Evolutionary conservation across 2,329 filamentous ascomycete species (phyloP), one percentile per base, ranked within the genome.

Genomic region (Sarocladiaceae sp.): DNA sequence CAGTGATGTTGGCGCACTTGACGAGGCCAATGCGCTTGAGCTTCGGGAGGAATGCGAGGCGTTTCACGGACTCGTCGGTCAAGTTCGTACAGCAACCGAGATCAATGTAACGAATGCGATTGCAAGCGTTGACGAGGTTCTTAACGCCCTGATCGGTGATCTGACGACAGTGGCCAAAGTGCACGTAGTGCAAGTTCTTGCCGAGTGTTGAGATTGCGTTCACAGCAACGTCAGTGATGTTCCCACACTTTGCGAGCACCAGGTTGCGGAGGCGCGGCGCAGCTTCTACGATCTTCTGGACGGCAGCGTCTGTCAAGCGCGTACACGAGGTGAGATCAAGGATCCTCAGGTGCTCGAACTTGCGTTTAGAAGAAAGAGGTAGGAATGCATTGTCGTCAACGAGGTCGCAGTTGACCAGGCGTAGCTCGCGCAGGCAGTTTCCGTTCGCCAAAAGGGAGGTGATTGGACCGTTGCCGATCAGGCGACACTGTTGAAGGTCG

Each of bases 171-270:
- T 99, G 94, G 10, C 94, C 94, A 2, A 99, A 78, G 64, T 99
- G 94, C 50, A 99, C 86, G 66, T 96, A 97, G 68, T 99, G 94
- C 52, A 99, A 74, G 62, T 97, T 99, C 75, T 97, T 97, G 56
- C 92, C 91, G 3, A 99, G 79, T 60, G 83, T 86, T 53, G 91
- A 87, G 57, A 99, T 97, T 52, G 92, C 87, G 60, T 87, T 77
- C 8, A 99, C 91, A 8, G 93, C 87, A 44, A 82, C 80, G 70
- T 99, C 93, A 2, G 94, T 97, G 62, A 99, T 89, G 62, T 92
- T 87, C 57, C 88, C 83, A 69, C 94, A 99, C 71, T 99, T 99
- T 57, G 92, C 90, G 15, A 99, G 79, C 5, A 99, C 92, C 3
- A 99, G 77, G 64, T 97, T 97, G 51, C 94, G 86, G 50, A 99